Base-by-base conservation (phyloP, 805 yeast genomes). In the Saturnispora sekii region DNA sequence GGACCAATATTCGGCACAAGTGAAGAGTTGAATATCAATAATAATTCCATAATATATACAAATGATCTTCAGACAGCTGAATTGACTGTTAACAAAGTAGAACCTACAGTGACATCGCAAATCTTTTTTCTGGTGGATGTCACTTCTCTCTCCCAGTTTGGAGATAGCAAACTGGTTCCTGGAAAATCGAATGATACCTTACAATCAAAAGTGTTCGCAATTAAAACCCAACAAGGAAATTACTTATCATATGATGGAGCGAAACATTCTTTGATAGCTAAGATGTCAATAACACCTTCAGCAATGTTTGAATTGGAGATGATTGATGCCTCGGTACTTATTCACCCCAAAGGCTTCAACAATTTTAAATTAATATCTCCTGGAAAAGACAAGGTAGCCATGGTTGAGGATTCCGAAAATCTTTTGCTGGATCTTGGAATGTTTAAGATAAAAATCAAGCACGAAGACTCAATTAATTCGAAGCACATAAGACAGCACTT, bases 341-440 rank as follows among this genome's bases (percentile, higher is more conserved):
- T 21, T 21, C 26, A 21, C 6, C 26, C 26, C 7, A 21, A 5
- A 21, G 26, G 26, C 7, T 21, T 21, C 7, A 21, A 21, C 8
- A 21, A 21, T 21, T 21, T 21, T 6, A 21, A 21, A 21, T 21
- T 21, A 21, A 21, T 21, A 21, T 21, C 26, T 5, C 26, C 26
- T 3, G 26, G 26, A 21, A 48, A 49, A 3, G 49, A 53, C 5
- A 48, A 51, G 16, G 40, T 58, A 29, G 52, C 52, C 32, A 50
- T 62, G 7, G 60, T 63, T 3, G 43, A 54, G 10, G 66, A 63
- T 48, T 48, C 52, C 1, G 64, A 61, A 4, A 55, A 59, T 43
- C 18, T 63, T 7, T 35, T 62, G 9, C 47, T 53, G 28, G 60
- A 58, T 26, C 32, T 55, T 15, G 53, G 53, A 33, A 32, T 43